Evolutionary conservation across 2,329 filamentous ascomycete genomes (phyloP).

Genomic region (Incumbomyces lentus): DNA sequence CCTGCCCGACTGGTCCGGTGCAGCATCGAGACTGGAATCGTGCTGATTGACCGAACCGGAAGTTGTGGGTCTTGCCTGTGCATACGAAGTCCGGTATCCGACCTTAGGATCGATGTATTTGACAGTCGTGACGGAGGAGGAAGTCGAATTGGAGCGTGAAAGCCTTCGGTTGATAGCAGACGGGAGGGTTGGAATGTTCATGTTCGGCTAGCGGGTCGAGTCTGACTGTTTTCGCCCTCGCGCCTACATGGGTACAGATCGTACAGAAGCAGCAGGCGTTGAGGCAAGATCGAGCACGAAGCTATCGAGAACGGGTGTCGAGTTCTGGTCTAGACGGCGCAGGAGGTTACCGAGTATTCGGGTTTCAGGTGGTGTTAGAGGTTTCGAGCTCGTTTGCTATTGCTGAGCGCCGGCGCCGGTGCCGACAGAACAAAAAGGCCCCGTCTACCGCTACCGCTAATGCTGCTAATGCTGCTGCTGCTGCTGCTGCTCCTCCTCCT

Average conservation of each 20-base stretch:
- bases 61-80: slow-evolving; percentile 17
- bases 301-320: no score
- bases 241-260: background rate
- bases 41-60: slow-evolving; percentile 13
- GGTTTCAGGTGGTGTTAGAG: background rate
- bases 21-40: background rate
- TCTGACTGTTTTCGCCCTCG: background rate
- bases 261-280: background rate
- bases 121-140: slow-evolving; percentile 33
- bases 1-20: background rate
- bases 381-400: background rate
- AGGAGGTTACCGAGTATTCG: background rate
- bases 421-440: background rate
- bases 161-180: slow-evolving; percentile 12
- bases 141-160: slow-evolving; percentile 35
- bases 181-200: background rate
- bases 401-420: background rate
- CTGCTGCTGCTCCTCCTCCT: background rate
- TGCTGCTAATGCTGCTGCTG: background rate
- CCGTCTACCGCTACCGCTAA: background rate
- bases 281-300: background rate
- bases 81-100: slow-evolving; percentile 22
- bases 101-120: slow-evolving; percentile 26
- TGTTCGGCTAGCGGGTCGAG: background rate
- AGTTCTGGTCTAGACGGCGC: no score